Evolutionary conservation across 208 protist genomes (phyloP), one percentile per base, ranked within the genome.

Genomic region (Trypanosomatidae sp.): DNA sequence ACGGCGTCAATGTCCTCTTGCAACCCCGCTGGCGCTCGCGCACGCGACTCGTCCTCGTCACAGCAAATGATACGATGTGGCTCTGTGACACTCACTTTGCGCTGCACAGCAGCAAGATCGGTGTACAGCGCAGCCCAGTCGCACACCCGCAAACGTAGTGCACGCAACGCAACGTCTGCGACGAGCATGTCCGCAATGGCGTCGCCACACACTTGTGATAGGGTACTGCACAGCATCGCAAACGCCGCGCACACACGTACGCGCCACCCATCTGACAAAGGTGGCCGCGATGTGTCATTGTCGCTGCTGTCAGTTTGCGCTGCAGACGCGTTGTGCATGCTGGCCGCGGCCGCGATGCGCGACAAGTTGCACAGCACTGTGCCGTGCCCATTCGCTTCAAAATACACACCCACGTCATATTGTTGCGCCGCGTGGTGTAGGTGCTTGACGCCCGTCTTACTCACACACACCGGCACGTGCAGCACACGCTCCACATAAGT

Each of bases 321-420:
- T n/a, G n/a, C n/a, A n/a, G n/a, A n/a, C n/a, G n/a, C n/a, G n/a
- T n/a, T n/a, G n/a, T n/a, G n/a, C n/a, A n/a, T n/a, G n/a, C n/a
- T n/a, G n/a, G n/a, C n/a, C n/a, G n/a, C n/a, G n/a, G n/a, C n/a
- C n/a, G n/a, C n/a, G n/a, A n/a, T n/a, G 13, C 7, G 4, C 4
- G 15, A 28, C 26, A 25, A 13, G 6, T 71, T 71, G 48, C 97
- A 88, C 1, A 96, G 26, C 6, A 96, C 75, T 4, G 93, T 97
- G 10, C 95, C 95, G 53, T 98, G 95, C 2, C 95, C 95, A 53
- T 98, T 97, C 3, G 92, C 88, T 53, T 98, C 95, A 56, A 98
- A 98, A 61, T 98, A 97, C 5, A 97, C 68, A 3, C 93, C 95
- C 43, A 98, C 73, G 48, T 96, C 93, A 18, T 66, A 66, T 0